Base-by-base conservation (phyloP, 345 rosid species). In the Aquilaria malaccensis region DNA sequence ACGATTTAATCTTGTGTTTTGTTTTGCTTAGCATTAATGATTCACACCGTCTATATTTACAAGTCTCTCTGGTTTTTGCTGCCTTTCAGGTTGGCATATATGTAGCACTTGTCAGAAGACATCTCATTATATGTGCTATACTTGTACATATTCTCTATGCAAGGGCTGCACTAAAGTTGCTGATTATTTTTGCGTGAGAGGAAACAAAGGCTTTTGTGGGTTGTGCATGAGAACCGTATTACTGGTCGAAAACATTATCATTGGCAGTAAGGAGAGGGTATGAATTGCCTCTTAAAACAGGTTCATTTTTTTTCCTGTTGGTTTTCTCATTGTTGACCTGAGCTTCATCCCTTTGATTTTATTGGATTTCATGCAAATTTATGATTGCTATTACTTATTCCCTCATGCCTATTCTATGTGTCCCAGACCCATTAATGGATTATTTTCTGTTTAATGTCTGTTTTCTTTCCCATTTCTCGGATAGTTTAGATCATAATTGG, bases 121-220 rank as follows among this genome's bases (percentile, higher is more conserved):
- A 67, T 81, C 96, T 13, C 73, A 81, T 79, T 83, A 77, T 72
- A 75, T 87, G 91, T 91, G 97, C 77, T 91, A 91, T 72, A 91
- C 97, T 13, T 91, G 97, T 76, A 81, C 97, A 2, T 91, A 80
- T 83, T 91, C 97, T 60, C 69, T 81, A 69, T 91, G 97, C 81
- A 91, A 87, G 70, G 83, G 81, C 64, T 91, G 97, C 78, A 83
- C 80, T 45, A 85, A 76, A 76, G 87, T 64, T 76, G 96, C 95
- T 52, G 96, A 91, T 79, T 87, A 79, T 51, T 81, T 81, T 45
- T 74, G 83, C 64, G 80, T 87, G 50, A 75, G 96, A 82, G 86
- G 79, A 52, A 85, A 73, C 74, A 85, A 83, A 77, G 97, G 97
- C 64, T 76, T 91, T 74, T 91, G 97, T 60, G 89, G 93, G 65